Conservation (phyloP, 441 rosid genomes). For the Breynia disticha region DNA sequence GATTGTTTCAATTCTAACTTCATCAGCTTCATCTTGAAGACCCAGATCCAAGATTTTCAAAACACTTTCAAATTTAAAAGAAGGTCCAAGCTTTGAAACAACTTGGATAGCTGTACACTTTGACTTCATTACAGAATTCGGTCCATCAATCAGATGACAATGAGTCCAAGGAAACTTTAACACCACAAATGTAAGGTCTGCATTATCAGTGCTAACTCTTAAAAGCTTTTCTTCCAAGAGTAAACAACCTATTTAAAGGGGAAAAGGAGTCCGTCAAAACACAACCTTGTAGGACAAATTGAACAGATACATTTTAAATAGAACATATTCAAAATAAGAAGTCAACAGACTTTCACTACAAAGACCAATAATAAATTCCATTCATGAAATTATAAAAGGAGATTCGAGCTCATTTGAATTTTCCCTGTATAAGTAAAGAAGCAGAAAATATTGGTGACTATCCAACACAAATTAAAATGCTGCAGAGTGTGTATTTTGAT, state of each 20-base stretch:
- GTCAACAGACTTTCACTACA: no score
- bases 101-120: constrained; percentile 66
- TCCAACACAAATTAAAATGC: no score
- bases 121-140: constrained; percentile 40
- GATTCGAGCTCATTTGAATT: no score
- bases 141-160: constrained; percentile 31
- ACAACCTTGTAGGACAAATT: neutral
- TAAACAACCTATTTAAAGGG: constrained; percentile 24
- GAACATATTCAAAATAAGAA: no score
- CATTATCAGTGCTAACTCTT: constrained; percentile 30
- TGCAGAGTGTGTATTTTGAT: no score
- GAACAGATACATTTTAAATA: neutral
- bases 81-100: constrained; percentile 57
- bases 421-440: no score
- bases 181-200: constrained; percentile 35
- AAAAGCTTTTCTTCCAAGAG: constrained; percentile 36
- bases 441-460: no score
- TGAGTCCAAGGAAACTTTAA: constrained; percentile 87
- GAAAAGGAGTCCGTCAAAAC: neutral
- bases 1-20: constrained; percentile 70
- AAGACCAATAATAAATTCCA: no score
- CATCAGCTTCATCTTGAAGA: constrained; percentile 67
- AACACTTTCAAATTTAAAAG: constrained; percentile 32
- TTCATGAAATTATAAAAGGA: no score
- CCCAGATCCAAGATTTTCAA: constrained; percentile 62